Percentiles rank a stretch among this genome's conserved stretches.
phyloP scores from a whole-genome alignment of 805 yeast genomes.

The Priceomyces carsonii region DNA sequence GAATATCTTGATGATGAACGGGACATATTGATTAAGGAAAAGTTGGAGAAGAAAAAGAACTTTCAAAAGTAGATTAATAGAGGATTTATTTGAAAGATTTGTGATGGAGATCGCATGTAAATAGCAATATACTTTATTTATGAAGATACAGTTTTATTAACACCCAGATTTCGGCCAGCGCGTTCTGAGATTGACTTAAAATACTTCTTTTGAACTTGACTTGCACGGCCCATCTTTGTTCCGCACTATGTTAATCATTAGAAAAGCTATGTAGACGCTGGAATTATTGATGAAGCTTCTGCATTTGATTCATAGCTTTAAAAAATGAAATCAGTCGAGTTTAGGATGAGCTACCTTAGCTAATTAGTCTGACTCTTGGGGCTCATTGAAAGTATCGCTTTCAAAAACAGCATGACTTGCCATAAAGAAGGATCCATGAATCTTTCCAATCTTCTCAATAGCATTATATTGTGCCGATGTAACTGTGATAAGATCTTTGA shows the following conservation, averaged over 20 bases:
- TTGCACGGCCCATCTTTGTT: too few relatives aligned
- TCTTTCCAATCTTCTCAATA: constrained; percentile 53
- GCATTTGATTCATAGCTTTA: too few relatives aligned
- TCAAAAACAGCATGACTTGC: constrained; percentile 45
- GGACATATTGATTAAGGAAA: constrained; percentile 61
- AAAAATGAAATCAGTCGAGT: too few relatives aligned
- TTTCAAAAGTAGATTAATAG: constrained; percentile 8
- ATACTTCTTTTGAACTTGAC: too few relatives aligned
- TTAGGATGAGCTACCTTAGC: too few relatives aligned
- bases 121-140: constrained; percentile 2
- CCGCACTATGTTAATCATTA: too few relatives aligned
- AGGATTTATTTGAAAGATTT: not conserved
- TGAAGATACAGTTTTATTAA: too few relatives aligned
- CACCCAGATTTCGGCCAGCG: too few relatives aligned
- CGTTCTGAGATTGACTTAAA: too few relatives aligned
- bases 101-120: not conserved
- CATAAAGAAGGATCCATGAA: constrained; percentile 55
- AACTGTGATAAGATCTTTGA: constrained; percentile 50
- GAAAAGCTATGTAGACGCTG: too few relatives aligned
- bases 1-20: constrained; percentile 70
- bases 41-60: constrained; percentile 27
- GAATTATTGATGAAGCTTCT: too few relatives aligned
- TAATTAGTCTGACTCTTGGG: too few relatives aligned
- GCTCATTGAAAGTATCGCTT: constrained; percentile 26
- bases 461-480: constrained; percentile 54